Evolutionary conservation across 768 basidiomycete species (phyloP).

Genomic region (Botryobasidium botryosum): DNA sequence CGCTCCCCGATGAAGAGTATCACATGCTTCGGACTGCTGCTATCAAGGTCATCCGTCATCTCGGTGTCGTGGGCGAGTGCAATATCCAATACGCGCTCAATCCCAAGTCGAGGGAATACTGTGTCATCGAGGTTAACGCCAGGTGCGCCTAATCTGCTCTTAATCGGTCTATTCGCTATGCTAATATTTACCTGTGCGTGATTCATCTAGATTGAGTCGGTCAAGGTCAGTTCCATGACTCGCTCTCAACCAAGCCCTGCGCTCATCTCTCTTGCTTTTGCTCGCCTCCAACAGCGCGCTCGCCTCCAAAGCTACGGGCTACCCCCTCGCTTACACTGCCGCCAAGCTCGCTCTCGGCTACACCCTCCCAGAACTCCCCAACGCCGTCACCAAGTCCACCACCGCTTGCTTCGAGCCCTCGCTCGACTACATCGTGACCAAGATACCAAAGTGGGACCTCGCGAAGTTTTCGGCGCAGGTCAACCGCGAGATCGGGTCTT

Average conservation of each 20-base stretch:
- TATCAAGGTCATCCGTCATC: slow-evolving; percentile 83
- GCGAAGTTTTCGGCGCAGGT: slow-evolving; percentile 93
- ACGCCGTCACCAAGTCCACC: slow-evolving; percentile 97
- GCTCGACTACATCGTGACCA: slow-evolving; percentile 96
- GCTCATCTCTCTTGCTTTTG: slow-evolving; percentile 5
- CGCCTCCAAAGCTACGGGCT: slow-evolving; percentile 97
- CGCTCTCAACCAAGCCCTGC: slow-evolving; percentile 16
- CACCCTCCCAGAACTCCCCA: slow-evolving; percentile 93
- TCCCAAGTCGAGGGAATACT: slow-evolving; percentile 82
- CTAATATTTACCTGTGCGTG: slow-evolving; percentile 8
- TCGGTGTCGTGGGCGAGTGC: slow-evolving; percentile 86
- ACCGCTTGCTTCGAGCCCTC: slow-evolving; percentile 99
- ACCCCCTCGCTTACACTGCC: slow-evolving; percentile 96
- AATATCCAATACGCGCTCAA: slow-evolving; percentile 98
- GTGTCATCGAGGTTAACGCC: slow-evolving; percentile 96
- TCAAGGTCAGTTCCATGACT: slow-evolving; percentile 36
- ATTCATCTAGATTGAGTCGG: slow-evolving; percentile 41
- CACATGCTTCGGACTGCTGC: slow-evolving; percentile 98
- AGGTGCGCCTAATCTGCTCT: slow-evolving; percentile 33
- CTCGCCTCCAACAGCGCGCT: slow-evolving; percentile 42
- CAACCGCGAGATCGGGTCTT: slow-evolving; percentile 83
- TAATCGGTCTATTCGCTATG: background rate
- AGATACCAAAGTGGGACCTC: slow-evolving; percentile 99
- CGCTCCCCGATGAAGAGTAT: slow-evolving; percentile 92
- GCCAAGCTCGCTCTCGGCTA: slow-evolving; percentile 97